Evolutionary conservation across 306 rosid species (phyloP), one percentile per base, ranked within the genome.

Genomic region (Gynostemma pentaphyllum): DNA sequence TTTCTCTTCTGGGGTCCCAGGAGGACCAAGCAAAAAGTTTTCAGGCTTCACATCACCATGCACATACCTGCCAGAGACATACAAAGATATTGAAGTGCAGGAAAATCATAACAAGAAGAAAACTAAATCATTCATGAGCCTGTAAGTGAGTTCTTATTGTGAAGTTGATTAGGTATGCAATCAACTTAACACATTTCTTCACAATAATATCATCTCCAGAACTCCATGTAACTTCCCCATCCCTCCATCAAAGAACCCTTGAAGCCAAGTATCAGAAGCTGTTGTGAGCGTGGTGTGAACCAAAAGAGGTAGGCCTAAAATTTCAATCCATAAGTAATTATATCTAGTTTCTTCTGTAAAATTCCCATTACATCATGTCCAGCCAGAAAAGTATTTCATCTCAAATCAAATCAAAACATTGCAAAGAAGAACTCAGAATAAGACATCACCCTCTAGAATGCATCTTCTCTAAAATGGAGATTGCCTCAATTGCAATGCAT

Each of bases 31-130:
- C 66, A 79, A 70, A 72, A 79, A 79, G 45, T 79, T 79, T 71
- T 79, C 84, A 53, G 84, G 84, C 55, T 79, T 79, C 49, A 79
- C 81, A 14, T 79, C 84, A 28, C 84, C 84, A 24, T 79, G 84
- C 65, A 79, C 84, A 64, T 79, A 79, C 72, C 84, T 79, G 71
- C 32, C 69, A 62, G 16, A 46, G 54, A 66, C 66, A 50, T 32
- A 52, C 56, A 69, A 42, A 55, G 24, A 37, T 8, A 73, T 28
- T 26, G 21, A 46, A 21, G 27, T 37, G 34, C 62, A 40, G 66
- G 41, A 24, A 15, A 40, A 61, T 41, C 11, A 60, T 61, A 37
- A 23, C 66, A 61, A 61, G 34, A 61, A 23, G 4, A 40, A 12
- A 40, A 41, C 14, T 7, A 61, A 23, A 61, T 40, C 66, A 40